Conservation (phyloP, 768 basidiomycete species). For the Tulasnella sp. region DNA sequence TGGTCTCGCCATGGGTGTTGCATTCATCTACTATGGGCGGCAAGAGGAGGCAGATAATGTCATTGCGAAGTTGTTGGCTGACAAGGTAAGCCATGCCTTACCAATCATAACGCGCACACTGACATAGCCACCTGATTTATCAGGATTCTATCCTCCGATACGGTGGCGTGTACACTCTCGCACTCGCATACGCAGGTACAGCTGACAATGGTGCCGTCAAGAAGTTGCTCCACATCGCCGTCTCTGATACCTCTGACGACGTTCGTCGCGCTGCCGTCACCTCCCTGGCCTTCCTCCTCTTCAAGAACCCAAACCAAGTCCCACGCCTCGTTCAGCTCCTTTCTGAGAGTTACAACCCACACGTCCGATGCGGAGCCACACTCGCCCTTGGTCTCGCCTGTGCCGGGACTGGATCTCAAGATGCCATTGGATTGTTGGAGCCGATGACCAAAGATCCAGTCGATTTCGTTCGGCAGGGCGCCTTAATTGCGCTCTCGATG, state of each 20-base stretch:
- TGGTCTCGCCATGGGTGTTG: conserved; percentile 83
- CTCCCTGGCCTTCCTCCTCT: conserved; percentile 87
- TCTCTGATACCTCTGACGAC: conserved; percentile 96
- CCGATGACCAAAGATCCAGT: conserved; percentile 98
- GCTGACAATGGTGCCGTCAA: conserved; percentile 89
- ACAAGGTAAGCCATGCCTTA: conserved; percentile 50
- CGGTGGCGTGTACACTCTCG: conserved; percentile 93
- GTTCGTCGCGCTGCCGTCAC: conserved; percentile 95
- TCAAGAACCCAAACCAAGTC: conserved; percentile 93
- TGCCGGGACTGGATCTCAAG: conserved; percentile 93
- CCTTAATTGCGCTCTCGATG: conserved; percentile 92
- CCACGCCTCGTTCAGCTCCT: conserved; percentile 93
- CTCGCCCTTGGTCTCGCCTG: conserved; percentile 94
- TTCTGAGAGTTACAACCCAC: conserved; percentile 97
- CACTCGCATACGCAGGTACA: conserved; percentile 92
- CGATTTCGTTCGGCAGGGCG: conserved; percentile 97
- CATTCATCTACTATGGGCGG: conserved; percentile 83
- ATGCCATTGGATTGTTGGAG: conserved; percentile 91
- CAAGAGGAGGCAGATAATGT: conserved; percentile 88
- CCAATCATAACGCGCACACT: conserved; percentile 14
- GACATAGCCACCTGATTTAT: conserved; percentile 2
- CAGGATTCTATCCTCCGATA: conserved; percentile 96
- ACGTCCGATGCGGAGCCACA: conserved; percentile 94
- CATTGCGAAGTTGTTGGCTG: conserved; percentile 62
- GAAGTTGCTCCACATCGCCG: conserved; percentile 86